These are phyloP conservation scores for Penicillium sp. DNA, from an alignment of 2,329 filamentous ascomycete species.

Conservation along the genomic window DNA sequence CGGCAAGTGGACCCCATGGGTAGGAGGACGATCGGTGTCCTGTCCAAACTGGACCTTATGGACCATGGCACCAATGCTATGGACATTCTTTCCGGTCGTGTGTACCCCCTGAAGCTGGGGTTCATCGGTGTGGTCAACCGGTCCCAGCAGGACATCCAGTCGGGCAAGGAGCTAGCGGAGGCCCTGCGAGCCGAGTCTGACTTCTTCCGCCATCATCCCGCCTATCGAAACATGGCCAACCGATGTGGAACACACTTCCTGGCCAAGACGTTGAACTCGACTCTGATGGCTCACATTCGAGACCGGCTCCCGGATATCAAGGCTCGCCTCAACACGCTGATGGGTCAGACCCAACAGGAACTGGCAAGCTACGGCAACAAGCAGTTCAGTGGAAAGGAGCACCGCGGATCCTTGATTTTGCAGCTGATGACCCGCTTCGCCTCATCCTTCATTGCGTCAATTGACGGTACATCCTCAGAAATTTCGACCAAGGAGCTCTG, in stretches of 20 bases:
- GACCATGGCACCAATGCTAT: slow-evolving; percentile 97
- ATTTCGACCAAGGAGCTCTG: slow-evolving; percentile 98
- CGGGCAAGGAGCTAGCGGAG: slow-evolving; percentile 88
- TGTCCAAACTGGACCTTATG: slow-evolving; percentile 97
- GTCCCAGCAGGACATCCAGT: slow-evolving; percentile 96
- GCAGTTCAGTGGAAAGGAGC: slow-evolving; percentile 95
- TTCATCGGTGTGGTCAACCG: slow-evolving; percentile 98
- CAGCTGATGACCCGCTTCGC: slow-evolving; percentile 98
- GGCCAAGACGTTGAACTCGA: slow-evolving; percentile 90
- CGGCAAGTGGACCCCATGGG: slow-evolving; percentile 95
- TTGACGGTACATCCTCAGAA: slow-evolving; percentile 96
- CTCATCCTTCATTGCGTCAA: slow-evolving; percentile 95
- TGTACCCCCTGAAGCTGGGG: slow-evolving; percentile 93
- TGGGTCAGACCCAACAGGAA: slow-evolving; percentile 99
- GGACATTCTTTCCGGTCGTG: slow-evolving; percentile 93
- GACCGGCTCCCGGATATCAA: slow-evolving; percentile 97
- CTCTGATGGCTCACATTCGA: slow-evolving; percentile 92
- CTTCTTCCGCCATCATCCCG: slow-evolving; percentile 95
- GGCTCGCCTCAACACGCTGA: slow-evolving; percentile 90
- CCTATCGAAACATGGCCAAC: slow-evolving; percentile 91
- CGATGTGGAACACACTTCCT: slow-evolving; percentile 91
- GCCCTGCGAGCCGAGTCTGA: slow-evolving; percentile 84
- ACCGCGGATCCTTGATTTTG: slow-evolving; percentile 87
- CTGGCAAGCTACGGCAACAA: slow-evolving; percentile 96
- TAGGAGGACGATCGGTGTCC: slow-evolving; percentile 87